phyloP scores from a whole-genome alignment of 1,284 basidiomycete species.

The Trametes polyzona region DNA sequence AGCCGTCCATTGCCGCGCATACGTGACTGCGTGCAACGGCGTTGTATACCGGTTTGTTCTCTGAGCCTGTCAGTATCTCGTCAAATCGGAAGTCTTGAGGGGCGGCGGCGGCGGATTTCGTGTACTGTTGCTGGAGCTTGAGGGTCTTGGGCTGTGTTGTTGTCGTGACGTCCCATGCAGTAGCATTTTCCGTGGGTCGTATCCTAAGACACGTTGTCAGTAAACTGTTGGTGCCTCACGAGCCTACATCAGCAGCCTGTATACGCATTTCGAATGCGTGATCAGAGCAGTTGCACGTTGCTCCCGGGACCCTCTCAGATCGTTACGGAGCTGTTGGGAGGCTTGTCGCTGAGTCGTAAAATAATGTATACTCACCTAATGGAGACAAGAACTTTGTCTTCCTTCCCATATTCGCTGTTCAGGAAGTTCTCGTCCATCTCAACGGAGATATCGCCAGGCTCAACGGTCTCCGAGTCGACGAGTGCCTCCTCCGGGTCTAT shows the following conservation, averaged over 20 bases:
- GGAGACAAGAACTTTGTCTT: constrained; percentile 89
- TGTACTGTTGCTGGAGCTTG: constrained; percentile 59
- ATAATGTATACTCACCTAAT: constrained; percentile 60
- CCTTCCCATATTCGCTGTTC: constrained; percentile 56
- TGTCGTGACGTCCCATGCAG: constrained; percentile 58
- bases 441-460: constrained; percentile 65
- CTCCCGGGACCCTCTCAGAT: too few relatives aligned
- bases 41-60: constrained; percentile 86
- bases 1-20: constrained; percentile 93
- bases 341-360: not conserved
- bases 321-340: too few relatives aligned
- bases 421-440: constrained; percentile 64
- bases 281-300: not conserved
- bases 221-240: not conserved
- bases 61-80: constrained; percentile 78
- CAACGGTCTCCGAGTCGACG: constrained; percentile 73
- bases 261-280: not conserved
- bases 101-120: constrained; percentile 49
- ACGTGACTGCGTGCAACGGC: constrained; percentile 88
- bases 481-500: constrained; percentile 77
- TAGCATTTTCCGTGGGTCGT: constrained; percentile 60
- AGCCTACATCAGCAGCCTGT: too few relatives aligned
- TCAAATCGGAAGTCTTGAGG: constrained; percentile 71
- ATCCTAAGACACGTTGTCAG: constrained; percentile 52
- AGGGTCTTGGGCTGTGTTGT: constrained; percentile 47